Percentiles rank a stretch among this genome's conserved stretches.
Conservation (phyloP, 306 rosid species). For the Medicago ruthenica region DNA sequence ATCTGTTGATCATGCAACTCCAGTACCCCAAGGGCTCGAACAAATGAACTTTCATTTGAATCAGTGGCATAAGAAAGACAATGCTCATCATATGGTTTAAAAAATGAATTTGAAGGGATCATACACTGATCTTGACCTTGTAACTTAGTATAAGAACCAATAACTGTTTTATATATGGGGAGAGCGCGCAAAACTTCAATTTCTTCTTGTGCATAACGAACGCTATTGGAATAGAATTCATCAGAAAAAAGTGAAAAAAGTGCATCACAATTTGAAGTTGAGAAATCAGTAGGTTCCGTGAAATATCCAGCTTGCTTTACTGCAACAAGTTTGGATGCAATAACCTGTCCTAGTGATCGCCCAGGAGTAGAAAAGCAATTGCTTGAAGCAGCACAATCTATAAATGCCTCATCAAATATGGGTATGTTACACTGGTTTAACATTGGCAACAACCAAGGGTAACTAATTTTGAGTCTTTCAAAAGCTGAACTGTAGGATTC, state of each 20-base stretch:
- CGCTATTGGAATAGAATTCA: constrained; percentile 60
- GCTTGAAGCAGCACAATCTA: constrained; percentile 79
- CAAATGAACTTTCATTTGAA: constrained; percentile 76
- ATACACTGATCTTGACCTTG: constrained; percentile 77
- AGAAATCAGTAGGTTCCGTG: constrained; percentile 67
- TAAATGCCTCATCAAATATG: constrained; percentile 72
- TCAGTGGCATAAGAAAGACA: constrained; percentile 78
- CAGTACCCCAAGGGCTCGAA: constrained; percentile 79
- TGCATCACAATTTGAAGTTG: constrained; percentile 71
- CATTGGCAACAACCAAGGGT: constrained; percentile 84
- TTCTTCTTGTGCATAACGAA: constrained; percentile 68
- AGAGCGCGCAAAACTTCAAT: constrained; percentile 78
- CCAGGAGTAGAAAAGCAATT: constrained; percentile 65
- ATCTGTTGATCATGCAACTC: constrained; percentile 88
- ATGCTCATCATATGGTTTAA: constrained; percentile 76
- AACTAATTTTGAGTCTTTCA: constrained; percentile 59
- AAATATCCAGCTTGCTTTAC: constrained; percentile 88
- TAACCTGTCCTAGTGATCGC: constrained; percentile 75
- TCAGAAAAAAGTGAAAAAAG: constrained; percentile 80
- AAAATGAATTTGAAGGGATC: constrained; percentile 82
- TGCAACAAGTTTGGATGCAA: constrained; percentile 91
- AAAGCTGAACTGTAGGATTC: constrained; percentile 68
- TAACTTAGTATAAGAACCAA: constrained; percentile 82
- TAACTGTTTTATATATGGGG: constrained; percentile 89
- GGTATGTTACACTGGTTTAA: constrained; percentile 93